phyloP scores from a whole-genome alignment of 805 yeast species.

The Cyberlindnera sargentensis region DNA sequence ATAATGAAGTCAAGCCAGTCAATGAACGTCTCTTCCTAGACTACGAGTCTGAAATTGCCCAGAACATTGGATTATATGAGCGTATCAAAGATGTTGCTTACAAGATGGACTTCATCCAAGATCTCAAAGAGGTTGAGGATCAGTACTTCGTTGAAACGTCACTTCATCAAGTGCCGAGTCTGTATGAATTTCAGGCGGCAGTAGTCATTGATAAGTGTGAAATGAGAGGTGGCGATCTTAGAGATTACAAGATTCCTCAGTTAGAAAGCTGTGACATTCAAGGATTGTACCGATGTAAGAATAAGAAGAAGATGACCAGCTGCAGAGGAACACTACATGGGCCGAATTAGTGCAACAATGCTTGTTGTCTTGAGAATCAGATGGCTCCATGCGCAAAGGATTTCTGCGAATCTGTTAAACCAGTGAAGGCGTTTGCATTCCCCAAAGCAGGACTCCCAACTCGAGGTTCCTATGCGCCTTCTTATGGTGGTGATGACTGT shows the following conservation, averaged over 20 bases:
- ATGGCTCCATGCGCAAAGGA: constrained; percentile 20
- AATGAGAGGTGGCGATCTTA: constrained; percentile 8
- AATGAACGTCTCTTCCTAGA: neutral
- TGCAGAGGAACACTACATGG: neutral
- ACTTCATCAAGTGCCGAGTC: neutral
- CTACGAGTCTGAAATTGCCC: constrained; percentile 9
- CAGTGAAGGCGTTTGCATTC: constrained; percentile 7
- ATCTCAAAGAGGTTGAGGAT: constrained; percentile 11
- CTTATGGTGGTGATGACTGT: neutral
- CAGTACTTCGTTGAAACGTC: constrained; percentile 12
- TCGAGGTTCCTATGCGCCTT: no score
- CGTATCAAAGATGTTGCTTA: constrained; percentile 12
- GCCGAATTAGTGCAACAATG: constrained; percentile 17
- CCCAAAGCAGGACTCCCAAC: constrained; percentile 3
- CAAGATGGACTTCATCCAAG: constrained; percentile 6
- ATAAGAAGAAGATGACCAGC: constrained; percentile 3
- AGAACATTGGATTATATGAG: constrained; percentile 6
- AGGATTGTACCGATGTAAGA: constrained; percentile 19
- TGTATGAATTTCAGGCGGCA: constrained; percentile 3
- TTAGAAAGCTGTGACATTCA: constrained; percentile 21
- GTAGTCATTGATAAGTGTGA: constrained; percentile 19
- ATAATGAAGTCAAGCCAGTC: neutral
- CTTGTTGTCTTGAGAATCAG: constrained; percentile 20
- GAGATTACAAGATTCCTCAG: constrained; percentile 11
- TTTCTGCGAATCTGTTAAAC: constrained; percentile 14